Base-by-base conservation (phyloP, 139 green algal genomes). In the Cymbomonas tetramitiformis region DNA sequence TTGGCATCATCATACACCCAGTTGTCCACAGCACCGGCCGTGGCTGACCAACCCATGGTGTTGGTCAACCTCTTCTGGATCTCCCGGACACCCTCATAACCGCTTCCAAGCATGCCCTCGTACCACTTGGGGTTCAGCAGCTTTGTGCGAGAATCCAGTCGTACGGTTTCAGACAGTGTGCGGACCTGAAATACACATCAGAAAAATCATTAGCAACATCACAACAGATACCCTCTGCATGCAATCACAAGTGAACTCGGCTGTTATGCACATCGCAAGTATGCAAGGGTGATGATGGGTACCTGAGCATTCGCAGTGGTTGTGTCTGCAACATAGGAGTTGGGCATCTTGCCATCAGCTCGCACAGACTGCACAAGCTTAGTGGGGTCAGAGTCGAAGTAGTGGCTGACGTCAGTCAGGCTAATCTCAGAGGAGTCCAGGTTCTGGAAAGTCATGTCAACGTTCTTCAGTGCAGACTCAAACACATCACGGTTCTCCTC, bases 91-190 rank as follows among this genome's bases (percentile, higher is more conserved):
- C 91, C 91, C 78, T 98, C 91, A 68, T 98, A 98, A 28, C 91
- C 91, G 44, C 56, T 80, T 56, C 43, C 47, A 33, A 98, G 62
- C 90, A 97, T 96, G 71, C 85, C 90, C 79, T 98, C 90, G 57
- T 97, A 98, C 91, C 91, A 98, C 83, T 98, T 98, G 64, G 91
- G 91, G 81, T 98, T 98, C 28, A 98, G 80, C 74, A 98, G 84
- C 87, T 98, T 98, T 39, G 91, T 98, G 69, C 91, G 84, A 0
- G 91, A 83, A 62, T 98, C 91, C 50, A 98, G 76, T 48, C 91
- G 81, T 38, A 98, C 87, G 0, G 88, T 96, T 78, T 95, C 86
- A 18, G 70, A 69, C 61, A 98, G 79, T 3, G 84, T 87, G 25
- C 91, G 81, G 30, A 98, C 91, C n/a, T n/a, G n/a, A n/a, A n/a